Evolutionary conservation across 1,139 yeast genomes (phyloP), one percentile per base, ranked within the genome.

Genomic region (Hanseniaspora sp.): DNA sequence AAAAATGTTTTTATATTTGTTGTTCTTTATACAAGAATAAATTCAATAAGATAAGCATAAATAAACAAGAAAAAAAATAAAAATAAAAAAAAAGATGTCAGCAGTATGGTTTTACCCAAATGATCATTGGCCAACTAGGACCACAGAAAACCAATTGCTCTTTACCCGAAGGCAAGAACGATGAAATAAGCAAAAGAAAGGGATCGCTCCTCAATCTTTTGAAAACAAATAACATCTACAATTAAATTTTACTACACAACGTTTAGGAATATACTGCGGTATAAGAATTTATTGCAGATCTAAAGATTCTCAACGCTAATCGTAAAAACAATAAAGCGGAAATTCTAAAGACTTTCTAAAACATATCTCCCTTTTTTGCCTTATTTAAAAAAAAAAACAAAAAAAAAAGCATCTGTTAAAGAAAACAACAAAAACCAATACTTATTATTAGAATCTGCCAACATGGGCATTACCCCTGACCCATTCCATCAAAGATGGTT

Each of bases 81-180:
- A n/a, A n/a, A n/a, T n/a, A 52, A 52, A 18, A 44, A 48, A 51
- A 53, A 52, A 61, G 60, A 75, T 83, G 87, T 83, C 67, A 73
- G 87, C 88, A 78, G 82, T 85, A 83, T 83, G 88, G 90, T 83
- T 83, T 83, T 82, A 82, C 92, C 83, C 88, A 82, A 82, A 77
- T 83, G 88, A 82, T 80, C 77, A 83, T 71, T 60, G 77, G 86
- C 77, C 85, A 78, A 77, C 71, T 64, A 67, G 66, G 80, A 72
- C 85, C 78, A 60, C 51, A 54, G 56, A 54, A 54, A 54, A 52
- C 54, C 40, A 46, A 35, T 35, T 41, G 54, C 54, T 51, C 45
- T 42, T 13, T 37, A 33, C 17, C 12, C 38, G 28, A 39, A n/a
- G 35, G 17, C 17, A 43, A 48, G 46, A 39, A 48, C 53, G 41